phyloP scores from a whole-genome alignment of 176 grass and related monocot genomes.

The Eremochloa ophiuroides region DNA sequence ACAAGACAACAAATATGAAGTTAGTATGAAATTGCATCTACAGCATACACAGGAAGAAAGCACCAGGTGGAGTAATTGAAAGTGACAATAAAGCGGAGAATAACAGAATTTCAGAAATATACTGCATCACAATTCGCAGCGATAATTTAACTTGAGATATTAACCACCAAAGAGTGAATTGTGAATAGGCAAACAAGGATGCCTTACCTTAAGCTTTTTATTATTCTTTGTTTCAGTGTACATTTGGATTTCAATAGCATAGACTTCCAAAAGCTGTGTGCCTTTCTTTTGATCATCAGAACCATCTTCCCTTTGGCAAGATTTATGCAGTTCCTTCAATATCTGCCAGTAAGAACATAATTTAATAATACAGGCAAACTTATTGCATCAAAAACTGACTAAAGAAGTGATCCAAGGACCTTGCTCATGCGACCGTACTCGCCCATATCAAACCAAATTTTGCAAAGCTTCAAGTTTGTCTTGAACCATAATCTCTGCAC shows the following conservation, averaged over 20 bases:
- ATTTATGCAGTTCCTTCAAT: constrained; percentile 87
- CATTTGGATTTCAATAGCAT: constrained; percentile 99
- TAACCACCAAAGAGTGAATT: background rate
- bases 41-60: background rate
- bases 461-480: constrained; percentile 97
- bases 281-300: constrained; percentile 99
- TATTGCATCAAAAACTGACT: background rate
- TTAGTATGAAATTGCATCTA: background rate
- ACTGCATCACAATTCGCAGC: background rate
- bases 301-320: constrained; percentile 96
- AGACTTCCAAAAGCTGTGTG: constrained; percentile 99
- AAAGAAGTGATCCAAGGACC: constrained; percentile 41
- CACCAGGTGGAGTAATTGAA: background rate
- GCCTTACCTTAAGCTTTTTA: constrained; percentile 87
- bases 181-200: background rate
- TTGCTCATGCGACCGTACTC: constrained; percentile 98
- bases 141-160: background rate
- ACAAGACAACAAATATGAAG: background rate
- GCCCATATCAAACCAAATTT: constrained; percentile 98
- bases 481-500: constrained; percentile 98
- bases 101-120: background rate
- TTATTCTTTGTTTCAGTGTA: constrained; percentile 99
- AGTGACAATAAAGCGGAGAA: background rate
- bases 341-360: constrained; percentile 37
- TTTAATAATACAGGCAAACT: background rate